Conservation (phyloP, 495 filamentous ascomycete genomes). For the Xylaria grammica region DNA sequence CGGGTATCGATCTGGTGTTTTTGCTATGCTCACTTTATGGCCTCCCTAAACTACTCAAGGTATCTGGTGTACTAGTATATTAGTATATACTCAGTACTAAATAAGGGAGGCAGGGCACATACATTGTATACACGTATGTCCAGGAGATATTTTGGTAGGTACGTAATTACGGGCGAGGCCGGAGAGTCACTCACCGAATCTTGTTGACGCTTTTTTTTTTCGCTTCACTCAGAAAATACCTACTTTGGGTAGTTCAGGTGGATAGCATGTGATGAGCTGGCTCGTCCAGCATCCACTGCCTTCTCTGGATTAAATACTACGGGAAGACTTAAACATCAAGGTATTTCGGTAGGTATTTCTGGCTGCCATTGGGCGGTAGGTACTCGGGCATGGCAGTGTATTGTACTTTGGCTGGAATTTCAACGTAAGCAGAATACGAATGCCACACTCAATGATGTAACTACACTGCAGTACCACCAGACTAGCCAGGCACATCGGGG, state of each 20-base stretch:
- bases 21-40: no score
- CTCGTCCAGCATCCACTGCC: constrained; percentile 28
- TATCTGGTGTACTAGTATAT: no score
- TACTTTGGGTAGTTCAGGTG: constrained; percentile 24
- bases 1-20: no score
- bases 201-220: constrained; percentile 13
- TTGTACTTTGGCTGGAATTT: no score
- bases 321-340: background rate
- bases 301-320: background rate
- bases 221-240: constrained; percentile 29
- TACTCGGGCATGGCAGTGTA: background rate
- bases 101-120: background rate
- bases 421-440: background rate
- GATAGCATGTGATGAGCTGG: constrained; percentile 36
- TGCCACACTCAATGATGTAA: background rate
- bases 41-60: no score
- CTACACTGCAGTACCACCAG: background rate
- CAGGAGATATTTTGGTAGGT: no score
- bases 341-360: background rate
- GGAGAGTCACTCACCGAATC: constrained; percentile 10
- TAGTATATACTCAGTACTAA: no score
- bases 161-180: constrained; percentile 1
- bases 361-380: background rate
- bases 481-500: background rate
- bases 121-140: background rate